Conservation (phyloP, 192 early-diverging fungal genomes). For the Coemansia sp. region DNA sequence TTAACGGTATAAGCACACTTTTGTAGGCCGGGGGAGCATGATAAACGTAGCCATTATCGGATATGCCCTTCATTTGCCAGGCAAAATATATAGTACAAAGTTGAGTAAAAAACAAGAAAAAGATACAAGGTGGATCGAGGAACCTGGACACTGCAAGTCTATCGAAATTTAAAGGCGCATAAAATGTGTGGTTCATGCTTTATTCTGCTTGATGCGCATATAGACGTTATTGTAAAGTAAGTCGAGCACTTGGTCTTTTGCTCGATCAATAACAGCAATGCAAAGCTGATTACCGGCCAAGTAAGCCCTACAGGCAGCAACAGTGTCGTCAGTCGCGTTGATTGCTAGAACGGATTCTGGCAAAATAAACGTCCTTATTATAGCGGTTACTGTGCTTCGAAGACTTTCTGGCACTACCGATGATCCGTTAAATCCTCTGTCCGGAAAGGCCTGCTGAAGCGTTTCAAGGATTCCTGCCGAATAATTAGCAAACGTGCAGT, state of each 20-base stretch:
- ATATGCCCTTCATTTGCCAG: neutral
- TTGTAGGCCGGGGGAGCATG: conserved; percentile 8
- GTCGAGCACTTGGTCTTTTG: conserved; percentile 29
- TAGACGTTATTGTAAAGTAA: conserved; percentile 40
- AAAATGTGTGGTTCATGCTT: neutral
- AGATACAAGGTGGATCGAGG: neutral
- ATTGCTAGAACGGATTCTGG: conserved; percentile 31
- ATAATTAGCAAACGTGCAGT: neutral
- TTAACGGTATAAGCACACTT: conserved; percentile 14
- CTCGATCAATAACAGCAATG: conserved; percentile 20
- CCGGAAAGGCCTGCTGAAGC: conserved; percentile 21
- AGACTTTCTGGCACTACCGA: conserved; percentile 18
- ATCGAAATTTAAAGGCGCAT: neutral
- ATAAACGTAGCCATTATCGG: neutral
- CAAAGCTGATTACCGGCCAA: conserved; percentile 17
- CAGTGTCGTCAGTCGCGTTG: conserved; percentile 14
- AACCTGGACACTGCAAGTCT: neutral
- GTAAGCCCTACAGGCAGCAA: conserved; percentile 13
- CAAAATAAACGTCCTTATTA: conserved; percentile 35
- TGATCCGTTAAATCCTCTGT: conserved; percentile 3
- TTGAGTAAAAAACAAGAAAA: neutral
- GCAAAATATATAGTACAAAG: neutral
- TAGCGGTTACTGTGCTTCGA: conserved; percentile 14
- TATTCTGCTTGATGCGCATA: conserved; percentile 13
- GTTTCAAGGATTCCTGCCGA: conserved; percentile 20